Evolutionary conservation across 2,329 filamentous ascomycete genomes (phyloP), one percentile per base, ranked within the genome.

Genomic region (Trichoderma sp.): DNA sequence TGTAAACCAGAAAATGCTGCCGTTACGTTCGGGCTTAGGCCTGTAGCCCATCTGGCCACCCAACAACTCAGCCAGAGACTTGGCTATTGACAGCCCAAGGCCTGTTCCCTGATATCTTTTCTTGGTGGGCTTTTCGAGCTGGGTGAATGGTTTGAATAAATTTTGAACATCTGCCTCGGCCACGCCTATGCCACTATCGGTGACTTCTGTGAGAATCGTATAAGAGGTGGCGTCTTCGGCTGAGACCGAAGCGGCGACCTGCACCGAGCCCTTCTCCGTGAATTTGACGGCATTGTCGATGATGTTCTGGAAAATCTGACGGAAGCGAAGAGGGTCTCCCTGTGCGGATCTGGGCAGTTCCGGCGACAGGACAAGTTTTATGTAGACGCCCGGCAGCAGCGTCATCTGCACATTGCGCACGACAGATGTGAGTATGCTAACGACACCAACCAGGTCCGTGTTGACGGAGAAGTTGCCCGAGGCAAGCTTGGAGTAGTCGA

Each of bases 401-500:
- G 85, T 83, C 1, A 85, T 83, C 76, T 88, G 85, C 68, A 87
- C 87, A 76, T 86, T 87, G 29, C 88, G 86, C 21, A 88, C 82
- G 2, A 91, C 87, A 0, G 88, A 87, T 2, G 83, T 83, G 18
- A 89, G 81, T 71, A 87, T 84, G 65, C 83, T 83, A 29, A 82
- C 75, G 59, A 91, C 83, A 77, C 86, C 85, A 75, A 92, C 83
- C 38, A 88, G 82, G 78, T 90, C 89, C 16, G 88, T 81, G 65
- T 85, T 88, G 71, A 92, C 85, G 3, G 89, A 88, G 76, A 92
- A 90, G 45, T 85, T 87, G n/a, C 89, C 89, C 0, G 89, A 89
- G 0, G 88, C 87, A 6, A 92, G 84, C 78, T 92, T 92, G 11
- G 90, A 91, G 79, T 91, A 92, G 82, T 93, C 91, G n/a, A 92